Evolutionary conservation across 2,329 filamentous ascomycete species (phyloP), one percentile per base, ranked within the genome.

Genomic region (Apiospora arundinis): DNA sequence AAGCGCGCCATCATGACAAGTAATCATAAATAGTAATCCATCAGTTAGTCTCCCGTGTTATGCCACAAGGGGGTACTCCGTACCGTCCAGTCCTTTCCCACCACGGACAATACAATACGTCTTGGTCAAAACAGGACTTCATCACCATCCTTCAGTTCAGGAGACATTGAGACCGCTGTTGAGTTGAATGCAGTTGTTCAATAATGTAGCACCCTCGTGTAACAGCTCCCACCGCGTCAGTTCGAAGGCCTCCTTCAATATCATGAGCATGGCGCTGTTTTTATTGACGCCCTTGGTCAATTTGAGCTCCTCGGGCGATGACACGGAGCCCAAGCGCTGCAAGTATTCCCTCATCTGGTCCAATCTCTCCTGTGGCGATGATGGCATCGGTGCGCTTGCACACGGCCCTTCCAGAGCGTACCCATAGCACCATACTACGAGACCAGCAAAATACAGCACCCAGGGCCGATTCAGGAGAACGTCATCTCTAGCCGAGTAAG

Each of bases 371-470:
- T 90, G 88, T 67, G 87, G 86, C 0, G 86, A 91, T 48, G 80
- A 81, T 70, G 93, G 89, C 25, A 84, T 82, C 75, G 82, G 86
- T 68, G 82, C 78, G 4, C 81, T 82, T 8, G 87, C 84, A 71
- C 93, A 89, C 0, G 94, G 89, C 0, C 96, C 96, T 76, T 98
- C 96, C 25, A 97, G 85, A 0, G 95, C 95, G 79, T 91, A 98
- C 2, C 95, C 95, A 77, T 98, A 99, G 72, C 91, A 94, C 96
- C 96, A 99, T 0, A 98, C 93, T 28, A 98, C 94, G 18, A 99
- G 87, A 0, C 92, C 91, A 0, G 96, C 94, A 79, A 97, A 97
- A 82, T 98, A 99, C 69, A 98, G 85, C 14, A 98, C 95, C 95
- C 96, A 99, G 0, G 95, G 94, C 21, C 96, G 88, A 78, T 98